Percentiles rank a stretch among this genome's conserved stretches.
phyloP scores from a whole-genome alignment of 441 rosid genomes.

The Adansonia gregorii region DNA sequence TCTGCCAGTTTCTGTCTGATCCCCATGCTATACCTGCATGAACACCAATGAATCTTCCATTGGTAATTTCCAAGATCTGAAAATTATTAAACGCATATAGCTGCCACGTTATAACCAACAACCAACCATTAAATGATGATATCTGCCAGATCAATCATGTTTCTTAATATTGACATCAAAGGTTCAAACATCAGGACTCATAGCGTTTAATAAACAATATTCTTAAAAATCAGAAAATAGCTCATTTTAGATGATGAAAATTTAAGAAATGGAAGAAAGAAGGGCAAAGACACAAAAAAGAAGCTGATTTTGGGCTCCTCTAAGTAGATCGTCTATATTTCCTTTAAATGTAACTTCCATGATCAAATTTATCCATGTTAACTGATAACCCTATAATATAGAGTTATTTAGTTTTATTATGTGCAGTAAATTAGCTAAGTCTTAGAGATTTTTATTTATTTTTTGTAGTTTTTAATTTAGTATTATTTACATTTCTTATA shows the following conservation, averaged over 20 bases:
- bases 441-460: too few species aligned
- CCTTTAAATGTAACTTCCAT: constrained; percentile 16
- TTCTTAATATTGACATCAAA: constrained; percentile 19
- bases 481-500: too few species aligned
- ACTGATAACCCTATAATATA: too few species aligned
- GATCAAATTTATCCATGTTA: constrained; percentile 2
- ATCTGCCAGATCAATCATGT: constrained; percentile 10
- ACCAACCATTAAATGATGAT: not conserved
- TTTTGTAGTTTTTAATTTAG: too few species aligned
- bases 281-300: not conserved
- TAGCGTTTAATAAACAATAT: too few species aligned
- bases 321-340: not conserved
- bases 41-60: constrained; percentile 23
- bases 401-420: too few species aligned
- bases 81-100: constrained; percentile 10
- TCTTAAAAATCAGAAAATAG: not conserved
- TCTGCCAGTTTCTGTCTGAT: constrained; percentile 85
- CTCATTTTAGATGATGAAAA: not conserved
- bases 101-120: constrained; percentile 3
- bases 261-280: constrained; percentile 8
- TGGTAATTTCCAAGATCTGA: constrained; percentile 8
- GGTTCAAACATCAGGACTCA: not conserved
- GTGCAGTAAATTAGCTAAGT: too few species aligned
- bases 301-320: constrained; percentile 23
- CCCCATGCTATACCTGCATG: constrained; percentile 93